phyloP scores from a whole-genome alignment of 495 filamentous ascomycete genomes.

The Aspergillus homomorphus region DNA sequence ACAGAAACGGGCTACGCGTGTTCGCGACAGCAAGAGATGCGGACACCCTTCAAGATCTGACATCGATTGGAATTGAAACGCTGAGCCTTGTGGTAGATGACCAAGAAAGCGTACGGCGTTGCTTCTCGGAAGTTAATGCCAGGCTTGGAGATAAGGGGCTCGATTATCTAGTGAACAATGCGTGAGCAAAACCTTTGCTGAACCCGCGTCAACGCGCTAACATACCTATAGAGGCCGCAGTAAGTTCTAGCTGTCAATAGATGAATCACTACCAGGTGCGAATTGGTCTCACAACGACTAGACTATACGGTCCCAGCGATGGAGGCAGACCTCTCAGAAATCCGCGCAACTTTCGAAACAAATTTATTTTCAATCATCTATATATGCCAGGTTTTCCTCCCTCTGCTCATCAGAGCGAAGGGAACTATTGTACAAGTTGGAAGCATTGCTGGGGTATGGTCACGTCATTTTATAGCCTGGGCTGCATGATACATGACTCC shows the following conservation, averaged over 20 bases:
- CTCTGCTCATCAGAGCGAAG: slow-evolving; percentile 54
- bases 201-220: slow-evolving; percentile 10
- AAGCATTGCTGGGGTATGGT: slow-evolving; percentile 49
- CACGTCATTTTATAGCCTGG: neutral
- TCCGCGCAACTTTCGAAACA: slow-evolving; percentile 51
- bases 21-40: slow-evolving; percentile 56
- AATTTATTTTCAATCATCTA: slow-evolving; percentile 59
- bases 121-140: slow-evolving; percentile 40
- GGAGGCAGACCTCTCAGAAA: slow-evolving; percentile 52
- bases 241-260: slow-evolving; percentile 18
- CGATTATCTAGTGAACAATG: slow-evolving; percentile 62
- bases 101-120: slow-evolving; percentile 41
- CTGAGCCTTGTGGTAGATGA: slow-evolving; percentile 52
- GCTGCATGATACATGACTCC: neutral
- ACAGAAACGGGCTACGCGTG: slow-evolving; percentile 48
- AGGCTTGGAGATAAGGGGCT: slow-evolving; percentile 45
- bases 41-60: slow-evolving; percentile 45
- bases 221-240: slow-evolving; percentile 34
- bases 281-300: slow-evolving; percentile 16
- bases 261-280: neutral
- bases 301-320: slow-evolving; percentile 62
- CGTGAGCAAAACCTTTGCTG: slow-evolving; percentile 32
- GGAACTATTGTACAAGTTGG: slow-evolving; percentile 63
- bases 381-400: slow-evolving; percentile 57
- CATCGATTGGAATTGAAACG: slow-evolving; percentile 49